Evolutionary conservation across 768 basidiomycete species (phyloP), one percentile per base, ranked within the genome.

Genomic region (Inosperma sp.): DNA sequence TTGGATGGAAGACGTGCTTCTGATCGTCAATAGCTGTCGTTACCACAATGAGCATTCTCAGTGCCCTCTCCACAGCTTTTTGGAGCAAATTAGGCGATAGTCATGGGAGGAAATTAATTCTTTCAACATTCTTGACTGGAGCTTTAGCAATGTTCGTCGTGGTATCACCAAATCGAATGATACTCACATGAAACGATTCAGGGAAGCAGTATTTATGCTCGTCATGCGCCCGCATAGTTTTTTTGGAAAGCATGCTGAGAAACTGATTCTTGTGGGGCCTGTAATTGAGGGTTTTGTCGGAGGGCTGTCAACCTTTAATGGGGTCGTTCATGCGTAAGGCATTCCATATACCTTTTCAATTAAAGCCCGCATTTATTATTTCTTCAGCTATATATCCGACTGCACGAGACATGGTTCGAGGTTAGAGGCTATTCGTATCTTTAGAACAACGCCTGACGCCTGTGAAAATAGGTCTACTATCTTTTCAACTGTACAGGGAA

Each of bases 11-110:
- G n/a, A n/a, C n/a, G n/a, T 52, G 40, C 25, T n/a, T 49, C 39
- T 37, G 19, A 26, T 26, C 39, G n/a, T 41, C 47, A 40, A 16
- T 48, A 78, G 78, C 81, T 43, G 81, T 94, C 66, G 83, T 84
- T 2, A 82, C 87, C 9, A 77, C 77, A 7, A 86, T 88, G 82
- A 91, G 88, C 45, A 62, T 80, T 6, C 73, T 96, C 33, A 86
- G 88, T 45, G 88, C 89, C 1, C 69, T 90, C 40, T 88, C 87
- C 4, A 90, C 90, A 0, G 89, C 87, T 0, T 88, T 84, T 70
- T 96, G 93, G 93, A 88, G 88, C 45, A 78, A 82, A 42, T 79
- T 83, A 34, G 84, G 88, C 8, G 92, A 94, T 63, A 68, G 74
- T 7, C 70, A 83, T 55, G 93, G 93, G 8, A 77, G 93, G 29